Percentiles rank a stretch among this genome's conserved stretches.
phyloP scores from a whole-genome alignment of 495 filamentous ascomycete genomes.

The Penicillium daleae region DNA sequence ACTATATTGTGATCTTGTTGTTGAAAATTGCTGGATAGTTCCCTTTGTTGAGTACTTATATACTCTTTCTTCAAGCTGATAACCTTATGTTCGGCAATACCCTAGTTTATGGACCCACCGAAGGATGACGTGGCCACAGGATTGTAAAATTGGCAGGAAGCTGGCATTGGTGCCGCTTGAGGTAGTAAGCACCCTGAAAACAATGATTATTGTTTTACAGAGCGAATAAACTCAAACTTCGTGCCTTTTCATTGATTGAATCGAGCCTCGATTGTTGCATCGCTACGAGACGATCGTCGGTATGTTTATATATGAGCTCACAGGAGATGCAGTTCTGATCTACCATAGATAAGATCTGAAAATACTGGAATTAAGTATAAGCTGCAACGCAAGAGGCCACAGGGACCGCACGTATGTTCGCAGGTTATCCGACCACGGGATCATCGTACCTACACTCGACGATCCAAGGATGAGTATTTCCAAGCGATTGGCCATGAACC shows the following conservation, averaged over 20 bases:
- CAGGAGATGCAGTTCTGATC: not conserved
- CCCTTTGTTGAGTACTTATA: not conserved
- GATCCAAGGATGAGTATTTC: not conserved
- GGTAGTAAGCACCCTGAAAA: not conserved
- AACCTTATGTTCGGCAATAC: slow-evolving; percentile 3
- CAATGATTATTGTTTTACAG: not conserved
- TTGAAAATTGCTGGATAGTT: not conserved
- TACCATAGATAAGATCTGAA: not conserved
- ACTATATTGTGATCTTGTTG: no score
- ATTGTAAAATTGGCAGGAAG: slow-evolving; percentile 5
- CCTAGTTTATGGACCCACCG: not conserved
- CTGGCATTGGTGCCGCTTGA: not conserved
- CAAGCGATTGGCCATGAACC: not conserved
- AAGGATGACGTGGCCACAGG: slow-evolving; percentile 9
- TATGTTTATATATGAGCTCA: not conserved
- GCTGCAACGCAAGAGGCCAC: not conserved
- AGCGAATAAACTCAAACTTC: not conserved
- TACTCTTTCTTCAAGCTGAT: not conserved
- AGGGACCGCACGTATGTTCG: no score
- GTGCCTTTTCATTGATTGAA: not conserved
- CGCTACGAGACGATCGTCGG: not conserved
- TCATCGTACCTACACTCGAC: no score
- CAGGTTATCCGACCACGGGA: no score
- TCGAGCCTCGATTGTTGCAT: not conserved
- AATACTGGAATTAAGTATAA: not conserved